A percentile compares a stretch with the other conserved stretches of the same genome.
Evolutionary conservation across 768 basidiomycete species (phyloP).

Genomic region (Lactarius indigo): DNA sequence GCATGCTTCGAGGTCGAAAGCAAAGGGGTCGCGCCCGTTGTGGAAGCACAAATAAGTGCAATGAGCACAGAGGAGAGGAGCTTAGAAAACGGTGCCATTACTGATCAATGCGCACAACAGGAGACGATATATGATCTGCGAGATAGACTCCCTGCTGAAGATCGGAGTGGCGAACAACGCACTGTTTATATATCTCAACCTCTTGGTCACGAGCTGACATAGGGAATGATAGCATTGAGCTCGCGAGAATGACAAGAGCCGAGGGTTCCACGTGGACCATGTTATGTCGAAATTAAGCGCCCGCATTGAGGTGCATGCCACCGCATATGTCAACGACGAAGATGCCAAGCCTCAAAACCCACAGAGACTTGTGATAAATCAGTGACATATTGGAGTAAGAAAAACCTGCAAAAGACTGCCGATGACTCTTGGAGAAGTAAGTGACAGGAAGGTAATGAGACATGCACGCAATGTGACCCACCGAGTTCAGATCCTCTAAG

Average conservation of each 20-base stretch:
- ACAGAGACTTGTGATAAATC: not conserved
- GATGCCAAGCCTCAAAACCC: not conserved
- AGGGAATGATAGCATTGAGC: too few relatives aligned
- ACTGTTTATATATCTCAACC: not conserved
- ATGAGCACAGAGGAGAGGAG: slow-evolving; percentile 28
- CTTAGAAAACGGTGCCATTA: slow-evolving; percentile 25
- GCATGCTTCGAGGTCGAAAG: slow-evolving; percentile 25
- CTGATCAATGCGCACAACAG: not conserved
- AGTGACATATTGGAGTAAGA: not conserved
- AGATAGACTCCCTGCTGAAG: not conserved
- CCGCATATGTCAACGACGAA: not conserved
- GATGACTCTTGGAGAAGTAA: too few relatives aligned
- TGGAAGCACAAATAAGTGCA: slow-evolving; percentile 27
- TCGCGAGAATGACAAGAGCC: not conserved
- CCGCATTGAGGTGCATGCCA: not conserved
- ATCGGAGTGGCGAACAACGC: not conserved
- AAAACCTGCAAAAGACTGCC: not conserved
- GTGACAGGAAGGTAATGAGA: too few relatives aligned
- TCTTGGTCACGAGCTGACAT: not conserved
- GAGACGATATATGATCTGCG: not conserved
- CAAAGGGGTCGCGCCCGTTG: slow-evolving; percentile 27
- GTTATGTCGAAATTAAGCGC: not conserved
- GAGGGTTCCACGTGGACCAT: too few relatives aligned
- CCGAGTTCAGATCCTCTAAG: not conserved
- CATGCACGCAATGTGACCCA: too few relatives aligned